phyloP scores from a whole-genome alignment of 2,329 filamentous ascomycete genomes.

The Claviceps spartinae region DNA sequence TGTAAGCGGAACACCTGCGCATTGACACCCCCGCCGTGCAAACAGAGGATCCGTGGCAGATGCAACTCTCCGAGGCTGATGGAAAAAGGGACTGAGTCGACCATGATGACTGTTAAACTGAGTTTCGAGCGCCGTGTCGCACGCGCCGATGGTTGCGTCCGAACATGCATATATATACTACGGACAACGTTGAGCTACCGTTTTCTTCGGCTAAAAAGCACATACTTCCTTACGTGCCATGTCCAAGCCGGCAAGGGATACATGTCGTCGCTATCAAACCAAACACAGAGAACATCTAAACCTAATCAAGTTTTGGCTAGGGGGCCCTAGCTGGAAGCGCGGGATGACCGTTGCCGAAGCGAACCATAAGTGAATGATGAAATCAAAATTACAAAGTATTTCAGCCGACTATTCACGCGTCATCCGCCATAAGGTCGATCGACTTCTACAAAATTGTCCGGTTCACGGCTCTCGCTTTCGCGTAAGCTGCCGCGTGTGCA shows the following conservation, averaged over 20 bases:
- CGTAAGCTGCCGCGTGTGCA: no score
- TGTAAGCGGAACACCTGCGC: constrained; percentile 50
- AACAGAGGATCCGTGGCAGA: constrained; percentile 55
- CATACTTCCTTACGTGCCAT: neutral
- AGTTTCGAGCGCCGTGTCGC: neutral
- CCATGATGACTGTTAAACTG: neutral
- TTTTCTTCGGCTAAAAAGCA: neutral
- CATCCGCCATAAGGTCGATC: neutral
- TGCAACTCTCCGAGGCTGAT: neutral
- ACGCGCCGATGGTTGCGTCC: neutral
- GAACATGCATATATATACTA: neutral
- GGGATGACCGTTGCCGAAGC: neutral
- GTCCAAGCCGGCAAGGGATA: neutral
- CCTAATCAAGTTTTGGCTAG: neutral
- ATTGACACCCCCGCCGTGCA: constrained; percentile 60
- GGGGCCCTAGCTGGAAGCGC: neutral
- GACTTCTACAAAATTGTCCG: neutral
- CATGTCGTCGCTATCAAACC: neutral
- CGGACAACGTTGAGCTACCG: neutral
- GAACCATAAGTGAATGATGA: neutral
- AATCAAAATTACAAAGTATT: neutral
- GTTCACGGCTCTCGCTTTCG: no score
- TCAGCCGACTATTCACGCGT: neutral
- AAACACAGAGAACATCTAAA: neutral
- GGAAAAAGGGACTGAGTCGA: neutral